These are phyloP conservation scores for Pseudogymnoascus sp. DNA, from an alignment of 2,329 filamentous ascomycete genomes.

Conservation along the genomic window DNA sequence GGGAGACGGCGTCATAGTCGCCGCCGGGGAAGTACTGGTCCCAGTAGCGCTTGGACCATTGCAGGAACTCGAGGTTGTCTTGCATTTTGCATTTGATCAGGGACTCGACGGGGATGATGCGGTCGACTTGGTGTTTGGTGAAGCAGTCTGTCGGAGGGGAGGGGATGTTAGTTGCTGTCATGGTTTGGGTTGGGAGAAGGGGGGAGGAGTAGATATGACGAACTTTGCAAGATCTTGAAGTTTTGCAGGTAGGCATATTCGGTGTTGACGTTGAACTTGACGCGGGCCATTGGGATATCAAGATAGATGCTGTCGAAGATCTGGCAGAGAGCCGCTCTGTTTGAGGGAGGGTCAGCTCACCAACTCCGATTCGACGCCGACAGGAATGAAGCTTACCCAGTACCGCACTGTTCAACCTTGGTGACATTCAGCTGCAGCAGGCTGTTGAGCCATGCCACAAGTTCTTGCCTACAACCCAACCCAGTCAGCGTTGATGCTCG, in stretches of 20 bases:
- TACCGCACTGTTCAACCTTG: slow-evolving; percentile 98
- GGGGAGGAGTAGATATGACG: slow-evolving; percentile 12
- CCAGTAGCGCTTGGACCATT: slow-evolving; percentile 96
- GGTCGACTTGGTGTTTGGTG: slow-evolving; percentile 78
- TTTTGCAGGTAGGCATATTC: slow-evolving; percentile 98
- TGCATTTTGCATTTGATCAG: slow-evolving; percentile 99
- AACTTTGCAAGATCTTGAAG: slow-evolving; percentile 96
- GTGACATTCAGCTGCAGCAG: slow-evolving; percentile 96
- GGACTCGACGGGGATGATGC: slow-evolving; percentile 77
- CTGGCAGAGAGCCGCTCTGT: slow-evolving; percentile 88
- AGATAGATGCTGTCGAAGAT: slow-evolving; percentile 97
- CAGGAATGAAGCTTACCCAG: slow-evolving; percentile 58
- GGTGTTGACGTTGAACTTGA: slow-evolving; percentile 97
- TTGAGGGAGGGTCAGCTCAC: slow-evolving; percentile 16
- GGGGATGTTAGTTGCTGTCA: slow-evolving; percentile 11
- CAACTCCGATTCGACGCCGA: not conserved
- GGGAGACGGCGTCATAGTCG: slow-evolving; percentile 83
- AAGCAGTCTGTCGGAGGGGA: slow-evolving; percentile 59
- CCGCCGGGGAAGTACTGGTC: slow-evolving; percentile 96
- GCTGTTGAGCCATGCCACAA: slow-evolving; percentile 94
- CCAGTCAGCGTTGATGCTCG: not conserved
- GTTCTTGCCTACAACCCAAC: slow-evolving; percentile 67
- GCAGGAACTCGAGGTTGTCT: slow-evolving; percentile 97
- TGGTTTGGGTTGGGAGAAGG: not conserved
- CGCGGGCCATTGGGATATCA: slow-evolving; percentile 88